Evolutionary conservation across 2,329 filamentous ascomycete species (phyloP), one percentile per base, ranked within the genome.

Genomic region (Coniochaeta ligniaria): DNA sequence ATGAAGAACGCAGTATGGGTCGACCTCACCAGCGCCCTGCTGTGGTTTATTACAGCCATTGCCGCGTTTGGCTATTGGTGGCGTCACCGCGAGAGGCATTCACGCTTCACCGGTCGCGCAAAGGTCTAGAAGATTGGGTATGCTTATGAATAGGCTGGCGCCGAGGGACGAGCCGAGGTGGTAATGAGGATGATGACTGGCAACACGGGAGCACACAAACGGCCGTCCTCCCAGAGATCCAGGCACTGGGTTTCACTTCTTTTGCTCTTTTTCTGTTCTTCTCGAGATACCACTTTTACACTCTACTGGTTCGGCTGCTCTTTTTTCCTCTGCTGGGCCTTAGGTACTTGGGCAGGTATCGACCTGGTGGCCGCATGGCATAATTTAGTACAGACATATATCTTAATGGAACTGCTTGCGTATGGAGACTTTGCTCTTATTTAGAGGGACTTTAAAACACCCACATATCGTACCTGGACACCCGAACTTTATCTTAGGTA

Each of bases 1-100:
- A 96, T 96, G 92, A 92, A 92, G 77, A 86, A 88, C 70, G 90
- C 91, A 6, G 90, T 95, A 17, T 96, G 91, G 90, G 80, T 96
- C 54, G 89, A 94, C 72, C 73, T 96, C 58, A 78, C 83, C 55
- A 91, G 88, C 71, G 83, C 91, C 72, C 70, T 91, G 16, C 78
- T 96, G 58, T 96, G 92, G 92, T 75, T 92, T 57, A 73, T 87
- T 55, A 86, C 84, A 3, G 81, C 83, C 4, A 61, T 82, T 14
- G 83, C 80, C 31, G 78, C 82, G 16, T 76, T 77, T 16, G 71
- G 80, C 1, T 83, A 88, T 70, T 91, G 86, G 80, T 85, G 78
- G 72, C 76, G 74, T 63, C 76, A 83, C 67, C 78, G 82, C 55
- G 77, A 83, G 56, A 74, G 74, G 35, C 76, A 78, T 64, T 80